Base-by-base conservation (phyloP, 176 grass and related monocot genomes). In the Triticum aestivum region DNA sequence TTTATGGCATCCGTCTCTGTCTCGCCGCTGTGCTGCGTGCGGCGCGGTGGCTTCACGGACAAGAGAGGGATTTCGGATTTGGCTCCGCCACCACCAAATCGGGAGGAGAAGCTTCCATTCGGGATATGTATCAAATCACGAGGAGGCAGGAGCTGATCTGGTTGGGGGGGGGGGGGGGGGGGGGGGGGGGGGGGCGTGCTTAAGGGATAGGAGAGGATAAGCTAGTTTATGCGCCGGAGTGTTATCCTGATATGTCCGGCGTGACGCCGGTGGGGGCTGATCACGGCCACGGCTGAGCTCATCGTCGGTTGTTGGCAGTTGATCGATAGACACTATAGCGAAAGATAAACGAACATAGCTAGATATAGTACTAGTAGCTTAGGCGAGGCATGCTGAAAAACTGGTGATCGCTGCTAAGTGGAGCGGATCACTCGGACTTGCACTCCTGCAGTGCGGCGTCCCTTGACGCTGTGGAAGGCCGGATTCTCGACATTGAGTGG, bases 141-240 rank as follows among this genome's bases (percentile, higher is more conserved):
- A 13, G 17, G 63, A 24, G 37, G 44, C 44, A 0, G 12, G 44
- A 73, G 78, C 13, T 51, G 79, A 56, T 82, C 30, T 32, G 65
- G 35, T 82, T 32, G 1, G 18, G 41, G 23, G 23, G 23, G 23
- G 23, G 23, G 23, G 23, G 23, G 23, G 23, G 23, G 23, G 23
- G 23, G 23, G 23, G 23, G 23, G 23, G 23, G 23, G 23, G 23
- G 23, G 23, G 23, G 23, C 23, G 23, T 24, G 23, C 23, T 24
- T 56, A 42, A 17, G 56, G 17, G 54, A 58, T 58, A 21, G 54
- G 88, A 52, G 88, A 52, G 73, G 88, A 90, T 90, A 83, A 90
- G 24, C 42, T 79, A 90, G 65, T 86, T 86, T 86, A 86, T 82
- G 64, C 65, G 79, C 30, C 54, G 39, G 5, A 10, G 14, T 61